Percentiles rank a stretch among this genome's conserved stretches.
Evolutionary conservation across 139 green algal genomes (phyloP).

Genomic region (Ulvella scutata): DNA sequence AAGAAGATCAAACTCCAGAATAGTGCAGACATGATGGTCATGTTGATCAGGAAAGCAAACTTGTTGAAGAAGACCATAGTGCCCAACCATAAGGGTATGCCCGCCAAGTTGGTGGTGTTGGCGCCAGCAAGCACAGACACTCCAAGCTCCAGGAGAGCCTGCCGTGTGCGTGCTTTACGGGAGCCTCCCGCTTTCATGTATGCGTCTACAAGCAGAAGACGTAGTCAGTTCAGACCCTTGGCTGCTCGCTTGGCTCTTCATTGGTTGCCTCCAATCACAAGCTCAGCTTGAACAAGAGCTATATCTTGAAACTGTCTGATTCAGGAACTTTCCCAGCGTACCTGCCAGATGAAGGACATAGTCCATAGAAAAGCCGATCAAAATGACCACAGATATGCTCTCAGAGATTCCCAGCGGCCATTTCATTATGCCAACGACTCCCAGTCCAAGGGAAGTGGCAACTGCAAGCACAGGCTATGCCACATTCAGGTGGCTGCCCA

Average conservation of each 20-base stretch:
- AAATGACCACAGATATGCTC: conserved; percentile 25
- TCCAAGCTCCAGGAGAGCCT: conserved; percentile 21
- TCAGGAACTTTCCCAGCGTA: background rate
- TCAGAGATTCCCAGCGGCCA: conserved; percentile 26
- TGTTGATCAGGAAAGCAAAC: conserved; percentile 32
- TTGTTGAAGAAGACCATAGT: conserved; percentile 31
- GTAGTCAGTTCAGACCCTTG: background rate
- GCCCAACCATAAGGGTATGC: conserved; percentile 14
- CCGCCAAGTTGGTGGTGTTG: conserved; percentile 22
- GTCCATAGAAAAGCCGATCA: conserved; percentile 37
- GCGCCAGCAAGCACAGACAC: conserved; percentile 23
- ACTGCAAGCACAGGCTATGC: no score
- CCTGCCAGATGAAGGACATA: conserved; percentile 30
- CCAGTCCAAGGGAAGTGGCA: conserved; percentile 15
- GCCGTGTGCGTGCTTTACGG: conserved; percentile 9
- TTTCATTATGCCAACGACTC: conserved; percentile 12
- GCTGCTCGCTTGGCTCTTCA: background rate
- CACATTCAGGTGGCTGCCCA: no score
- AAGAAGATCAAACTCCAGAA: conserved; percentile 25
- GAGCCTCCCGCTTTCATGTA: conserved; percentile 18
- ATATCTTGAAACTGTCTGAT: background rate
- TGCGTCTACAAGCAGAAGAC: conserved; percentile 4
- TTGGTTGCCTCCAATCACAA: no score
- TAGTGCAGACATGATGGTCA: conserved; percentile 15
- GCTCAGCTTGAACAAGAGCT: background rate